Evolutionary conservation across 768 basidiomycete species (phyloP), one percentile per base, ranked within the genome.

Genomic region (Coprinopsis marcescibilis): DNA sequence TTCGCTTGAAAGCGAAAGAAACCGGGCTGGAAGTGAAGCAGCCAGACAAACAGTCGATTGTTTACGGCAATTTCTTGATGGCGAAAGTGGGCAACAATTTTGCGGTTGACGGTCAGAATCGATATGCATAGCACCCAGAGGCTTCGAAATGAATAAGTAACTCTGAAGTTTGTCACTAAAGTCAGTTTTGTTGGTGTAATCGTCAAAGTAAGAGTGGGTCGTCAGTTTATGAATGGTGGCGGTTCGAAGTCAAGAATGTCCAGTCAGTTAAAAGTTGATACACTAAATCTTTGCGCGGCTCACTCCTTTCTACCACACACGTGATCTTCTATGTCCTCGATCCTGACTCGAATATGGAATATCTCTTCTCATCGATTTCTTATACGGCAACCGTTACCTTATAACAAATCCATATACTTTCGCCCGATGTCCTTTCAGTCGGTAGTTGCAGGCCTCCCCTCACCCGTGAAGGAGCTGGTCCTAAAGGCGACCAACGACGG

Each of bases 1-100:
- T 72, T 21, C 75, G 81, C 26, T 55, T 75, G 50, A 54, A 37
- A 48, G 53, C 53, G 21, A 49, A 56, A 1, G 48, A 57, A n/a
- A 26, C 24, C 0, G 50, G 33, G 8, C 26, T 26, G 23, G 39
- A 52, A 14, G 23, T n/a, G 19, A 41, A 52, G 29, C 41, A 46
- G 35, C 45, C 53, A 3, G 56, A 57, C 20, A 56, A 57, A 10
- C 65, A 73, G 35, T 65, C 80, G 0, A 72, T 85, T 1, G 63
- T 80, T 1, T 94, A 95, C 63, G 89, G 92, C 2, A 77, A 90
- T 4, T 93, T 89, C 61, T 66, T 94, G 51, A 44, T 78, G 58
- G 59, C 58, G 14, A 93, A 93, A 58, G 88, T 93, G 27, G 75
- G 73, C 8, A 75, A 62, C 37, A 93, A 92, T 59, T 93, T 93